phyloP scores from a whole-genome alignment of 805 yeast genomes.

The Metschnikowia matae region DNA sequence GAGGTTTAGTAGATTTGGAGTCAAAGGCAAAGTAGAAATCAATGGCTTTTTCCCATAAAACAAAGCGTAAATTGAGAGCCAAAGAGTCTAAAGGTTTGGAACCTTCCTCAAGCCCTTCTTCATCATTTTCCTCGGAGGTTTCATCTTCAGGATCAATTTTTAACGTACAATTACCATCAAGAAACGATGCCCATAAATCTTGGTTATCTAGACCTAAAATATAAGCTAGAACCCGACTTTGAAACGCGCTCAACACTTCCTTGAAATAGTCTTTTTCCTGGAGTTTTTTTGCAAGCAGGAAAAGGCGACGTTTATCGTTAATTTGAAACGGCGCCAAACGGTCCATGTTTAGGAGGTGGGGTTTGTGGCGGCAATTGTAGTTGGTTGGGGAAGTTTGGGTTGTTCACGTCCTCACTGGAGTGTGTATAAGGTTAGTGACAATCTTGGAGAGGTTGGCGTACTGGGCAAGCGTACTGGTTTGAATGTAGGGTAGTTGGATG shows the following conservation, averaged over 20 bases:
- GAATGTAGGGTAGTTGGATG: too few species aligned
- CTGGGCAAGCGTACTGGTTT: too few species aligned
- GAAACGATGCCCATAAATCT: constrained; percentile 44
- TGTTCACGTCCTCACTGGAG: too few species aligned
- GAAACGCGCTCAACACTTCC: constrained; percentile 46
- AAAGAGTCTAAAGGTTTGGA: constrained; percentile 30
- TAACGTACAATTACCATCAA: constrained; percentile 36
- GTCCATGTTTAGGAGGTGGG: constrained; percentile 23
- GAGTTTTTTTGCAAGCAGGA: constrained; percentile 33
- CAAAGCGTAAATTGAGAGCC: constrained; percentile 61
- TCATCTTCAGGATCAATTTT: constrained; percentile 17
- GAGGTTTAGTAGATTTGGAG: constrained; percentile 7
- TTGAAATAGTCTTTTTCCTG: constrained; percentile 31
- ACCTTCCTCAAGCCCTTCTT: constrained; percentile 44
- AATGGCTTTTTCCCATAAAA: constrained; percentile 69
- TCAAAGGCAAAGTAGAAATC: constrained; percentile 38
- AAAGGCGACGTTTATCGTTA: constrained; percentile 30
- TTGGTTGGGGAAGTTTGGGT: too few species aligned
- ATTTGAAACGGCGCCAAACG: constrained; percentile 34
- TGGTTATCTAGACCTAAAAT: constrained; percentile 36
- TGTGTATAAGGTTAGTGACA: too few species aligned
- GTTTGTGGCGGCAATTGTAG: too few species aligned
- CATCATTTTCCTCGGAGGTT: constrained; percentile 5
- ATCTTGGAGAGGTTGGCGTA: too few species aligned
- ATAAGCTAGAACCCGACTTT: constrained; percentile 46